phyloP scores from a whole-genome alignment of 2,329 filamentous ascomycete species.

The Thielaviopsis populi region DNA sequence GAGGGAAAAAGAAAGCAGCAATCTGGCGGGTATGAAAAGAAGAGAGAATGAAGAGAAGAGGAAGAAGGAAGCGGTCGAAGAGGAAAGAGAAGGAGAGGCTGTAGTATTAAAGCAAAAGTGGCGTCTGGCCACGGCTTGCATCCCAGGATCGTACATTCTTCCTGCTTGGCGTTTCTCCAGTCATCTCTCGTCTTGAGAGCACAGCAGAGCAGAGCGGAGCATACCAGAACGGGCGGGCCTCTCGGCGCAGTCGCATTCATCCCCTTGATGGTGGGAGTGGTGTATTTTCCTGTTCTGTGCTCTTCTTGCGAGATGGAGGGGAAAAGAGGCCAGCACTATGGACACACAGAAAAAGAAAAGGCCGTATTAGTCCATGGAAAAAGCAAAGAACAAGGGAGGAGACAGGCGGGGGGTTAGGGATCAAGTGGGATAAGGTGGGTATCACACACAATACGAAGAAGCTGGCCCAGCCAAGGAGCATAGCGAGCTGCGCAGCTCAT shows the following conservation, averaged over 20 bases:
- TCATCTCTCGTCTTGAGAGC: neutral
- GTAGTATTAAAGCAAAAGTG: neutral
- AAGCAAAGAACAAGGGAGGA: neutral
- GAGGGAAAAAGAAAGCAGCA: neutral
- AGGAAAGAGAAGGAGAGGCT: neutral
- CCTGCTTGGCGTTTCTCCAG: neutral
- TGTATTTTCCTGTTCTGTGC: neutral
- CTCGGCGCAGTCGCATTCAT: neutral
- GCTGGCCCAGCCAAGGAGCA: neutral
- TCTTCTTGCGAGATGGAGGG: neutral
- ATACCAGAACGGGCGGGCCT: neutral
- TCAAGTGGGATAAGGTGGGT: too few relatives aligned
- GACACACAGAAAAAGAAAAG: neutral
- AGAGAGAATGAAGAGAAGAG: neutral
- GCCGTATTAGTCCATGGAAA: neutral
- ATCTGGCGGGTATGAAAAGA: too few relatives aligned
- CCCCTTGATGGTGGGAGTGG: neutral
- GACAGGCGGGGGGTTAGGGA: neutral
- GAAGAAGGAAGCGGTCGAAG: neutral
- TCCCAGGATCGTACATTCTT: neutral
- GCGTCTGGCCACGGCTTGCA: too few relatives aligned
- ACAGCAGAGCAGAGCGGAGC: neutral
- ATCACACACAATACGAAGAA: neutral
- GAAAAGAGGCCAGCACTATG: neutral
- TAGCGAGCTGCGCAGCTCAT: neutral